Evolutionary conservation across 2,329 filamentous ascomycete genomes (phyloP).

Genomic region (Microdochium nivale): DNA sequence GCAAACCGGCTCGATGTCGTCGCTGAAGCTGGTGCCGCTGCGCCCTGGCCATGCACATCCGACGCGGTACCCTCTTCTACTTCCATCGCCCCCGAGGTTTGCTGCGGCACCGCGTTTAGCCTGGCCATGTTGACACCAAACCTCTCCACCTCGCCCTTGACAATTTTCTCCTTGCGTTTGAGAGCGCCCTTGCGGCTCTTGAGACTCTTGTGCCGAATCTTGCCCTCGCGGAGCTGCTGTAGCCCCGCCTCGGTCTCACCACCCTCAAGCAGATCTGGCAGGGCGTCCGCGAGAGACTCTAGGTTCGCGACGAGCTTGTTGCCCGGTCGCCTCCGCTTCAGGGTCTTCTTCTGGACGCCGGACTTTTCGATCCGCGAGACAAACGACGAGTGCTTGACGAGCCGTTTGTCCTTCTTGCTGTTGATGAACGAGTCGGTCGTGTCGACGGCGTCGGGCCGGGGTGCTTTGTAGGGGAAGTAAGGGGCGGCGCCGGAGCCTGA

Average conservation of each 20-base stretch:
- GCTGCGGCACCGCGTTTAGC: constrained; percentile 38
- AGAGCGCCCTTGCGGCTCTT: constrained; percentile 69
- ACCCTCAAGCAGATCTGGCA: constrained; percentile 52
- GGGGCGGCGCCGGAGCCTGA: constrained; percentile 30
- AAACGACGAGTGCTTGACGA: constrained; percentile 73
- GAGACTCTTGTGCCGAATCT: constrained; percentile 66
- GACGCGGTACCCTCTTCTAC: constrained; percentile 4
- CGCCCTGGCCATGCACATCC: constrained; percentile 9
- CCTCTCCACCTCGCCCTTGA: constrained; percentile 71
- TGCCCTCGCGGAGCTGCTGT: constrained; percentile 39
- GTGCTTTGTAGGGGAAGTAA: constrained; percentile 41
- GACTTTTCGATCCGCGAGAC: constrained; percentile 66
- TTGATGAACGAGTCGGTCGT: constrained; percentile 50
- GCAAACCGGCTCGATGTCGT: constrained; percentile 61
- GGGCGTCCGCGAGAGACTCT: constrained; percentile 67
- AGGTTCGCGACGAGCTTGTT: constrained; percentile 75
- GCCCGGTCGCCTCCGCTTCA: constrained; percentile 58
- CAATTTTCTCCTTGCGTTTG: constrained; percentile 74
- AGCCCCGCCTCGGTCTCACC: constrained; percentile 36
- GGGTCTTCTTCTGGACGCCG: constrained; percentile 33
- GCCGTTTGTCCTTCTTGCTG: constrained; percentile 75
- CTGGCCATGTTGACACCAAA: constrained; percentile 79
- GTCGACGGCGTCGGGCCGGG: constrained; percentile 40
- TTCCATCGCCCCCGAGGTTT: constrained; percentile 2
- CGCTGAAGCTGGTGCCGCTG: constrained; percentile 9